Evolutionary conservation across 306 rosid genomes (phyloP).

Genomic region (Vigna angularis): DNA sequence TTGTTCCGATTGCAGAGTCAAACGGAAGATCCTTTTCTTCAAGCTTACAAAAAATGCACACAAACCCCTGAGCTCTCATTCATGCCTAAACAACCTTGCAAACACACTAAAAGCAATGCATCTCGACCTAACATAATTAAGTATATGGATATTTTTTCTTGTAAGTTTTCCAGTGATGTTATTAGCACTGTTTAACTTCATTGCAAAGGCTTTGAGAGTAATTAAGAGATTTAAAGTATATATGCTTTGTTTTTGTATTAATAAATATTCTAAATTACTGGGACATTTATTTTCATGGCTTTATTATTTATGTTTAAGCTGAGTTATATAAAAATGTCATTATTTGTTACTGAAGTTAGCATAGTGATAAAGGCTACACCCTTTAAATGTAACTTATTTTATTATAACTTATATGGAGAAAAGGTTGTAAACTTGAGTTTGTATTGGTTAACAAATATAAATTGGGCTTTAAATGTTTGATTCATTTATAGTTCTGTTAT

Average conservation of each 20-base stretch:
- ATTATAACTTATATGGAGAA: too few relatives aligned
- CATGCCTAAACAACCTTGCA: background rate
- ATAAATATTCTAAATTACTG: background rate
- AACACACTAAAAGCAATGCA: background rate
- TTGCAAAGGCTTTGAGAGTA: background rate
- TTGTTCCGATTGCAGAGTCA: constrained; percentile 24
- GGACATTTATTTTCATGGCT: too few relatives aligned
- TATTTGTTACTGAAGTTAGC: too few relatives aligned
- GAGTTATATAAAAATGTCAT: too few relatives aligned
- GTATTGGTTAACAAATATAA: too few relatives aligned
- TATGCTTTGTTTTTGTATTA: too few relatives aligned
- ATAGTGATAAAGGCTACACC: too few relatives aligned
- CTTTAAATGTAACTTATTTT: too few relatives aligned
- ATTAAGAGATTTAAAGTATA: background rate
- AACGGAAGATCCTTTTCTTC: constrained; percentile 54
- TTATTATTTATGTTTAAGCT: too few relatives aligned
- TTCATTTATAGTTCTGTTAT: too few relatives aligned
- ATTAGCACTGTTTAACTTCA: background rate
- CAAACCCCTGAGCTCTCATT: constrained; percentile 19
- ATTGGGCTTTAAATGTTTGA: too few relatives aligned
- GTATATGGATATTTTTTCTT: constrained; percentile 37
- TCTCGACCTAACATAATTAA: constrained; percentile 29
- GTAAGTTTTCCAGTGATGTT: constrained; percentile 39
- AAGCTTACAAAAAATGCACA: constrained; percentile 58
- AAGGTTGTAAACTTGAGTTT: too few relatives aligned